phyloP scores from a whole-genome alignment of 768 basidiomycete genomes.

The Cystobasidiopsis lactophilus region DNA sequence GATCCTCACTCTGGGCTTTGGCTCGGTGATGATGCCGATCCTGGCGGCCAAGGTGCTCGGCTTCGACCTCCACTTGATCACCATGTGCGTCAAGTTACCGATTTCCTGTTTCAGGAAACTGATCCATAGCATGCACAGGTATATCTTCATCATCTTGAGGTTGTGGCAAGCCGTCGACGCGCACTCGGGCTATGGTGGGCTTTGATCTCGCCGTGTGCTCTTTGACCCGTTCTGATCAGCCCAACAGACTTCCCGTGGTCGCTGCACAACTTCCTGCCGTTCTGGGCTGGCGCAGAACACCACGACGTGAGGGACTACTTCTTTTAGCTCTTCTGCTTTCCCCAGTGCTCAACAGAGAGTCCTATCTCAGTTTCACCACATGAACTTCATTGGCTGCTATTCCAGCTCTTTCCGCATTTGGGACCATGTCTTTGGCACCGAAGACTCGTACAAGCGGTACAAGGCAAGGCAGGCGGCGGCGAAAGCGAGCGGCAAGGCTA shows the following conservation, averaged over 20 bases:
- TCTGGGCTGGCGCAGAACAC: slow-evolving; percentile 83
- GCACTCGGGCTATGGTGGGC: slow-evolving; percentile 79
- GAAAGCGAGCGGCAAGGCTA: slow-evolving; percentile 18
- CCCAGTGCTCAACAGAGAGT: not conserved
- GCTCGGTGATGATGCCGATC: slow-evolving; percentile 40
- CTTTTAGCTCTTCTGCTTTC: not conserved
- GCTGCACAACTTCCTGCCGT: slow-evolving; percentile 67
- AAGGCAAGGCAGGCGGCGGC: slow-evolving; percentile 39
- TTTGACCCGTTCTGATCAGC: not conserved
- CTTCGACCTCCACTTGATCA: slow-evolving; percentile 62
- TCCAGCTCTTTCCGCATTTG: slow-evolving; percentile 21
- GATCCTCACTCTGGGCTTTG: slow-evolving; percentile 78
- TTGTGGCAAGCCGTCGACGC: slow-evolving; percentile 95
- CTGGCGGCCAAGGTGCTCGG: slow-evolving; percentile 36
- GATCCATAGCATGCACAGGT: slow-evolving; percentile 21
- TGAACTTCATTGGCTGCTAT: slow-evolving; percentile 59
- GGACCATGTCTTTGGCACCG: slow-evolving; percentile 73
- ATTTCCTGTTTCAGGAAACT: not conserved
- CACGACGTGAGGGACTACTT: slow-evolving; percentile 13
- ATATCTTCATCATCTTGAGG: slow-evolving; percentile 76
- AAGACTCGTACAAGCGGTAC: slow-evolving; percentile 76
- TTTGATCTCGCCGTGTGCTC: not conserved
- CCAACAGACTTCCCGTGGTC: slow-evolving; percentile 85
- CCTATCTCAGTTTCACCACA: slow-evolving; percentile 77
- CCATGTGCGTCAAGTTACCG: slow-evolving; percentile 30